A percentile compares a stretch with the other conserved stretches of the same genome.
phyloP scores from a whole-genome alignment of 805 yeast genomes.

The Yamadazyma phyllophila region DNA sequence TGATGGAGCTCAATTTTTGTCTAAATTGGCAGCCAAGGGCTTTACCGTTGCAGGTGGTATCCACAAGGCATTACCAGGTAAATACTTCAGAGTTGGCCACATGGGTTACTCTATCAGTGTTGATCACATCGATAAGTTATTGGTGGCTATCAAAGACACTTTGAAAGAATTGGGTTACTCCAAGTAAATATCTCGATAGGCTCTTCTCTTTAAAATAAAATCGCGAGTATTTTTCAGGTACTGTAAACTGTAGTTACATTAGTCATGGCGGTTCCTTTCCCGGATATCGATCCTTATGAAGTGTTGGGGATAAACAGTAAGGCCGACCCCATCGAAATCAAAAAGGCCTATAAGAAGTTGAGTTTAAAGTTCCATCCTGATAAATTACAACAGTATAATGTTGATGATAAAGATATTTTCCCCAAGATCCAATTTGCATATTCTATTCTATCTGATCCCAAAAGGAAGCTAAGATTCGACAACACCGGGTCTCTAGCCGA shows the following conservation, averaged over 20 bases:
- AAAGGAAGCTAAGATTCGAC: slow-evolving; percentile 59
- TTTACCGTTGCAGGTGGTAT: slow-evolving; percentile 88
- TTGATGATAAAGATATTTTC: slow-evolving; percentile 32
- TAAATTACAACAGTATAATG: slow-evolving; percentile 41
- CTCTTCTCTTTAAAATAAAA: background rate
- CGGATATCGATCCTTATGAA: slow-evolving; percentile 63
- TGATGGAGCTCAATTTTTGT: slow-evolving; percentile 64
- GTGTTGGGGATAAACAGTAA: slow-evolving; percentile 41
- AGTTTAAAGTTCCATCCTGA: slow-evolving; percentile 74
- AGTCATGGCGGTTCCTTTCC: slow-evolving; percentile 42
- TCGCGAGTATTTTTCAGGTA: background rate
- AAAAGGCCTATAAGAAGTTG: slow-evolving; percentile 61
- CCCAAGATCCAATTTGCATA: slow-evolving; percentile 76
- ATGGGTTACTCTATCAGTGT: slow-evolving; percentile 77
- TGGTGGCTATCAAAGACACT: slow-evolving; percentile 33
- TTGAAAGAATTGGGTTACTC: slow-evolving; percentile 20
- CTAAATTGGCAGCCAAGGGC: slow-evolving; percentile 60
- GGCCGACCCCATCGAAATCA: slow-evolving; percentile 54
- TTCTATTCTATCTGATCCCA: slow-evolving; percentile 59
- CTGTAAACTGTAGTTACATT: background rate
- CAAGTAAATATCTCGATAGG: background rate
- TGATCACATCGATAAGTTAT: slow-evolving; percentile 38
- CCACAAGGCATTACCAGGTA: slow-evolving; percentile 72
- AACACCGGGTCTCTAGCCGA: slow-evolving; percentile 59
- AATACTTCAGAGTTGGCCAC: slow-evolving; percentile 92